Percentiles rank a stretch among this genome's conserved stretches.
These are phyloP conservation scores for Alternaria consortialis DNA, from an alignment of 2,329 filamentous ascomycete species.

Conservation along the genomic window DNA sequence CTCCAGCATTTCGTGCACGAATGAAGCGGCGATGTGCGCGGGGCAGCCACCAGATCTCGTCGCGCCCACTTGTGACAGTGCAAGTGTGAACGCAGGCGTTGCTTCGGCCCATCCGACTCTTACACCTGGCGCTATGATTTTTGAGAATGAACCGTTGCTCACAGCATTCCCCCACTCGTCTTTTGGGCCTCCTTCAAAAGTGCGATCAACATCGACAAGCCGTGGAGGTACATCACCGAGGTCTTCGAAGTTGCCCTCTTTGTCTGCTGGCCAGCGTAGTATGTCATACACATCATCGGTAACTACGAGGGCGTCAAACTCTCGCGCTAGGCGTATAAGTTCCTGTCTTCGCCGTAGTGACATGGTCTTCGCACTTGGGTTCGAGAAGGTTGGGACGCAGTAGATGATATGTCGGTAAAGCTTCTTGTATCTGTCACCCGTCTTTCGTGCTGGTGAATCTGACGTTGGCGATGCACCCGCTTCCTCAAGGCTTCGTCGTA, in stretches of 20 bases:
- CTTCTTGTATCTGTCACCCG: conserved; percentile 67
- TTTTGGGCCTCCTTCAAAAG: conserved; percentile 64
- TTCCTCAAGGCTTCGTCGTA: conserved; percentile 59
- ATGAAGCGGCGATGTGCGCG: conserved; percentile 62
- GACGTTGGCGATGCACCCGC: conserved; percentile 52
- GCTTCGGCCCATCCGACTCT: conserved; percentile 84
- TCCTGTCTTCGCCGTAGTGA: conserved; percentile 69
- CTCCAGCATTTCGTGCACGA: conserved; percentile 61
- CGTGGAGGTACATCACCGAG: conserved; percentile 65
- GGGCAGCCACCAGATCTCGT: conserved; percentile 64
- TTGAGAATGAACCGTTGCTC: conserved; percentile 89
- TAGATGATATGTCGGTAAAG: conserved; percentile 86
- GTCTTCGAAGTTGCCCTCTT: conserved; percentile 11
- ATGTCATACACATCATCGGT: conserved; percentile 55
- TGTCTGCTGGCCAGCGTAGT: conserved; percentile 88
- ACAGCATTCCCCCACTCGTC: conserved; percentile 76
- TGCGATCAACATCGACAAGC: conserved; percentile 77
- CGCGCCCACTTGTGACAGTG: conserved; percentile 62
- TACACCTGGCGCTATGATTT: conserved; percentile 63
- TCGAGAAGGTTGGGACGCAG: conserved; percentile 82
- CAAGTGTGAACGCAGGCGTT: conserved; percentile 65
- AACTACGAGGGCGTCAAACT: conserved; percentile 79
- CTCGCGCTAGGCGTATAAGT: conserved; percentile 75
- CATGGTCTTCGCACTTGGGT: conserved; percentile 84
- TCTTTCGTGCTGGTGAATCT: conserved; percentile 60